Evolutionary conservation across 1,139 yeast species (phyloP).

Genomic region (Geotrichum bryndzae): DNA sequence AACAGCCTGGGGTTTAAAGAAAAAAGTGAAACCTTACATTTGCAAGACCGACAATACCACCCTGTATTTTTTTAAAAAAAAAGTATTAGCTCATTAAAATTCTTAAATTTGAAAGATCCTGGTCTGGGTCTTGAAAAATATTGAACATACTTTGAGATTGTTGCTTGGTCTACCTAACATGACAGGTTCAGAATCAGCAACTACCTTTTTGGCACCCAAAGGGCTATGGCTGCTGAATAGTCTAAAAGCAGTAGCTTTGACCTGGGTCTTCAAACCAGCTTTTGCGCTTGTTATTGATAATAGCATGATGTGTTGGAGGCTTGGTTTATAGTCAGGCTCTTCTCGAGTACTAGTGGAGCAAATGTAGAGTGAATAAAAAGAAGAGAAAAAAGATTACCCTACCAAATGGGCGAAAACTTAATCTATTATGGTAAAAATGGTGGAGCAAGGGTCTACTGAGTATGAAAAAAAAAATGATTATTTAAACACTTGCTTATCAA

Average conservation of each 20-base stretch:
- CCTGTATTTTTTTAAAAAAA: conserved; percentile 16
- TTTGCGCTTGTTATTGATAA: not conserved
- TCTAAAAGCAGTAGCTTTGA: not conserved
- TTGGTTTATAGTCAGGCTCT: not conserved
- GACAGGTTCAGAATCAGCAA: conserved; percentile 5
- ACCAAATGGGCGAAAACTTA: not conserved
- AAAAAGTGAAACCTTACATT: conserved; percentile 38
- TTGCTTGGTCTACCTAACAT: conserved; percentile 30
- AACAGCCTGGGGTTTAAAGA: not conserved
- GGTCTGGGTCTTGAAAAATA: not conserved
- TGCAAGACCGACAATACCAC: conserved; percentile 90
- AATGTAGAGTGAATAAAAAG: not conserved
- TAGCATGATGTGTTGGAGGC: not conserved
- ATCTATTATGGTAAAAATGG: too few relatives aligned
- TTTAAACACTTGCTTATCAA: too few relatives aligned
- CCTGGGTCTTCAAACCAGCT: not conserved
- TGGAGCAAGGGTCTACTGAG: too few relatives aligned
- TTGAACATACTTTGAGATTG: conserved; percentile 53
- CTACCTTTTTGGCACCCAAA: not conserved
- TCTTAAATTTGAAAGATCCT: too few relatives aligned
- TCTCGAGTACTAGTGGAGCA: not conserved
- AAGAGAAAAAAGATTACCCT: not conserved
- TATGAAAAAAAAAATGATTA: too few relatives aligned
- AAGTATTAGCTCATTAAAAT: not conserved
- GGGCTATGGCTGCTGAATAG: not conserved